These are phyloP conservation scores for Vigna unguiculata DNA, from an alignment of 306 rosid genomes.

Conservation along the genomic window DNA sequence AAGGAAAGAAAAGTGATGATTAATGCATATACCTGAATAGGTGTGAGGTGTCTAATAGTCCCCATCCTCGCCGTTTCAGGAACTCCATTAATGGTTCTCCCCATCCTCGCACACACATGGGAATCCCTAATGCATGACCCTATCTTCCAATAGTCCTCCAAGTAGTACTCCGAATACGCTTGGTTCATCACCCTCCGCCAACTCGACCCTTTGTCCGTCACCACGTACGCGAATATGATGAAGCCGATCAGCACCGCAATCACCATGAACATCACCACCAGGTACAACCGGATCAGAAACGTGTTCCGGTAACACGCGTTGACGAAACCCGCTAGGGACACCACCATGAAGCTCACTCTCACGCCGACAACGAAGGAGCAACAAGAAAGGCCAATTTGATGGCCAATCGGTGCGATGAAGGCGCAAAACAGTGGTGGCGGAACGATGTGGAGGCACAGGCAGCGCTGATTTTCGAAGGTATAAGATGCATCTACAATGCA, in stretches of 20 bases:
- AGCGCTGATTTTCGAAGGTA: too few species aligned
- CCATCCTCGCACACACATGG: conserved; percentile 55
- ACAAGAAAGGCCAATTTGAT: too few species aligned
- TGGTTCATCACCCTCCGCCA: conserved; percentile 41
- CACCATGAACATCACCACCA: conserved; percentile 78
- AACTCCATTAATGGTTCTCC: conserved; percentile 36
- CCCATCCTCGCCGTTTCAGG: conserved; percentile 74
- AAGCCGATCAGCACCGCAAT: conserved; percentile 79
- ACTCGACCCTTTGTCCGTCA: conserved; percentile 84
- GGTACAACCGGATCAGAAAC: conserved; percentile 69
- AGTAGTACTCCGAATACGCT: conserved; percentile 60
- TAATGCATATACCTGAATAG: conserved; percentile 66
- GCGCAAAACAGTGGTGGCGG: too few species aligned
- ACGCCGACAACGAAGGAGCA: too few species aligned
- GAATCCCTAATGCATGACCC: conserved; percentile 82
- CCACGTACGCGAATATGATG: conserved; percentile 86
- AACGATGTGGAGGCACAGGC: too few species aligned
- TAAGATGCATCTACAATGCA: too few species aligned
- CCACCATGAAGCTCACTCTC: conserved; percentile 67
- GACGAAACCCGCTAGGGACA: conserved; percentile 80
- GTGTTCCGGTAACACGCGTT: conserved; percentile 97
- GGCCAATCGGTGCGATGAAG: too few species aligned
- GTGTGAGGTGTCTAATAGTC: conserved; percentile 59
- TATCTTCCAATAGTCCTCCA: conserved; percentile 75
- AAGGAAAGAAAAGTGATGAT: too few species aligned